Evolutionary conservation across 495 filamentous ascomycete genomes (phyloP).

Genomic region (Durotheca rogersii): DNA sequence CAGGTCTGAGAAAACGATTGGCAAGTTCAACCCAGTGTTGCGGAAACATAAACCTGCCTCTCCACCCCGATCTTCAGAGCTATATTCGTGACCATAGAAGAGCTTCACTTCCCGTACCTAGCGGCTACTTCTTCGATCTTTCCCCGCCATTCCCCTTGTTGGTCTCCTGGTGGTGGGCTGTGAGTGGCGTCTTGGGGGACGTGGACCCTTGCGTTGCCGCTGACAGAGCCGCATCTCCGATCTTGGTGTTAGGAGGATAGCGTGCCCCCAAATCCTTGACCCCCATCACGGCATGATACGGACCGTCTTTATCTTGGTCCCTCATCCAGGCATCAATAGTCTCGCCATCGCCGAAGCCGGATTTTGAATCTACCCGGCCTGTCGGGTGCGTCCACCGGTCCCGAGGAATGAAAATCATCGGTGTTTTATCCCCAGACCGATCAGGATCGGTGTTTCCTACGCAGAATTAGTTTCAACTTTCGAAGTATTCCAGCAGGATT

Average conservation of each 20-base stretch:
- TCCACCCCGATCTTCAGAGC: too few relatives aligned
- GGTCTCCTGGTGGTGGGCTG: background rate
- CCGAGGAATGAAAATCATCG: slow-evolving; percentile 4
- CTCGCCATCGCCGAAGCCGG: background rate
- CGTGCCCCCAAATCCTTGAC: background rate
- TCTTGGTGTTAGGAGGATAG: background rate
- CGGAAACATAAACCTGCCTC: too few relatives aligned
- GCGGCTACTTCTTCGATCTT: too few relatives aligned
- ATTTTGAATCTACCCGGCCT: background rate
- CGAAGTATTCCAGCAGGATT: background rate
- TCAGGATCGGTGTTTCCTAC: background rate
- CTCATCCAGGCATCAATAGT: slow-evolving; percentile 1
- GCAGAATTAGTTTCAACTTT: background rate
- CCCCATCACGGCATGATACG: slow-evolving; percentile 4
- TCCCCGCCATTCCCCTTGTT: background rate
- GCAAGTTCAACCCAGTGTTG: too few relatives aligned
- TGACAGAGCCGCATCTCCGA: background rate
- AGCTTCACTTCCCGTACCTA: too few relatives aligned
- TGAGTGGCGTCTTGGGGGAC: background rate
- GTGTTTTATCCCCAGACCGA: background rate
- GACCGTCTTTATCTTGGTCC: slow-evolving; percentile 1
- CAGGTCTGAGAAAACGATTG: too few relatives aligned
- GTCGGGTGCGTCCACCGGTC: slow-evolving; percentile 5
- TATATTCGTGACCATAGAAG: too few relatives aligned
- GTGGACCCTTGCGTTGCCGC: slow-evolving; percentile 5